Evolutionary conservation across 495 filamentous ascomycete genomes (phyloP).

Genomic region (Cudoniella acicularis): DNA sequence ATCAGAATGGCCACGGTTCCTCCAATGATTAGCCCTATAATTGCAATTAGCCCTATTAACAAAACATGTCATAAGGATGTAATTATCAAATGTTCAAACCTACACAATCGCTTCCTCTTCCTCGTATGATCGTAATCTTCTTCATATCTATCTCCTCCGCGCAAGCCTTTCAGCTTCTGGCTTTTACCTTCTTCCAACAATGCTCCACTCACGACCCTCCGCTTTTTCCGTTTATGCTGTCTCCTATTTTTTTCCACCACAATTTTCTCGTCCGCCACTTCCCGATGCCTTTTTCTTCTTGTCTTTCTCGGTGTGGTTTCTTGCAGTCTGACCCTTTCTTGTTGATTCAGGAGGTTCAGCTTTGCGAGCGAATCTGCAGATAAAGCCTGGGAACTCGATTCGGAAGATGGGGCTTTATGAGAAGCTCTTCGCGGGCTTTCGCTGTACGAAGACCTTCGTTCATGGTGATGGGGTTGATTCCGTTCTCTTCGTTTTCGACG

Average conservation of each 20-base stretch:
- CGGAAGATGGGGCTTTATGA: constrained; percentile 28
- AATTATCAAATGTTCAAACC: too few species aligned
- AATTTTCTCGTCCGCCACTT: constrained; percentile 26
- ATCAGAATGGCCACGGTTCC: constrained; percentile 55
- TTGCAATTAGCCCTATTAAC: constrained; percentile 9
- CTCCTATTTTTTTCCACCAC: constrained; percentile 22
- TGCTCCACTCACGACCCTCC: constrained; percentile 64
- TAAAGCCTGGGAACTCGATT: constrained; percentile 33
- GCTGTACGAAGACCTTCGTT: constrained; percentile 7
- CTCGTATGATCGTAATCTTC: constrained; percentile 18
- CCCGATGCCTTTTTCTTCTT: constrained; percentile 28
- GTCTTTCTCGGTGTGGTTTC: constrained; percentile 29
- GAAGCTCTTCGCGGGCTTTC: constrained; percentile 27
- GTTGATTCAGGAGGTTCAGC: constrained; percentile 54
- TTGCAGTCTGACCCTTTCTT: constrained; percentile 15
- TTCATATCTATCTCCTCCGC: constrained; percentile 24
- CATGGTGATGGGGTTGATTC: constrained; percentile 8
- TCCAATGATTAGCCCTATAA: constrained; percentile 49
- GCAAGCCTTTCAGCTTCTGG: constrained; percentile 17
- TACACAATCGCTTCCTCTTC: constrained; percentile 48
- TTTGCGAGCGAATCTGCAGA: constrained; percentile 59
- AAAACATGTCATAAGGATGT: not conserved
- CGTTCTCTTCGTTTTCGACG: constrained; percentile 18
- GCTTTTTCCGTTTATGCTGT: constrained; percentile 39
- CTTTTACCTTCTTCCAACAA: constrained; percentile 62